Percentiles rank a stretch among this genome's conserved stretches.
These are phyloP conservation scores for Alternaria sp. DNA, from an alignment of 2,329 filamentous ascomycete genomes.

Conservation along the genomic window DNA sequence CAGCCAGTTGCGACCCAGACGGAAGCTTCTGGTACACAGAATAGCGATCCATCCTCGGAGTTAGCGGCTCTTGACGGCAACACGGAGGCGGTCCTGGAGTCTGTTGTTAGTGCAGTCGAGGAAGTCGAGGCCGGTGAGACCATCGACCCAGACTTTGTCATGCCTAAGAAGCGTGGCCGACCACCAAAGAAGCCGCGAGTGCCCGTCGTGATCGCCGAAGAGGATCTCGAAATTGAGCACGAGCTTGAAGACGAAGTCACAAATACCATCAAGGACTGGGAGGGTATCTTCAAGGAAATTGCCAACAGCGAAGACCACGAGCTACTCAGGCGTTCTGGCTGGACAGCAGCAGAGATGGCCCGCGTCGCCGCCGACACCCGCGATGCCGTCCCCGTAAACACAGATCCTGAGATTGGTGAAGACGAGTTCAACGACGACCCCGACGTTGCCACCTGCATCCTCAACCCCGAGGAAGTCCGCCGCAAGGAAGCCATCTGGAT, in stretches of 20 bases:
- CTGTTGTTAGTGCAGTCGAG: constrained; percentile 28
- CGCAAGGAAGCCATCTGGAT: constrained; percentile 95
- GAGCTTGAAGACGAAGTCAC: constrained; percentile 56
- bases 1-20: constrained; percentile 11
- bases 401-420: constrained; percentile 68
- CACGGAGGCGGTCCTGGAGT: constrained; percentile 26
- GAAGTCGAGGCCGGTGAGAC: constrained; percentile 20
- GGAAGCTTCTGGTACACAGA: constrained; percentile 8
- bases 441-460: constrained; percentile 80
- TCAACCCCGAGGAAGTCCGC: constrained; percentile 74
- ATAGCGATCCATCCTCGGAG: constrained; percentile 11
- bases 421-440: constrained; percentile 89
- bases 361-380: constrained; percentile 31
- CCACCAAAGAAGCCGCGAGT: constrained; percentile 37
- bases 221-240: constrained; percentile 55
- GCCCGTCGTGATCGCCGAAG: constrained; percentile 48
- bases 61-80: constrained; percentile 30
- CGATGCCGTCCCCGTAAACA: constrained; percentile 23
- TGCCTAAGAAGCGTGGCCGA: constrained; percentile 48
- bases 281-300: constrained; percentile 37
- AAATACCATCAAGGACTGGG: constrained; percentile 40
- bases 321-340: constrained; percentile 31
- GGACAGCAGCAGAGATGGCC: constrained; percentile 38
- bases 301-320: constrained; percentile 38
- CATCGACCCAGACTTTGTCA: constrained; percentile 25